Base-by-base conservation (phyloP, 371 early-diverging fungal genomes). In the Cladochytrium tenue region DNA sequence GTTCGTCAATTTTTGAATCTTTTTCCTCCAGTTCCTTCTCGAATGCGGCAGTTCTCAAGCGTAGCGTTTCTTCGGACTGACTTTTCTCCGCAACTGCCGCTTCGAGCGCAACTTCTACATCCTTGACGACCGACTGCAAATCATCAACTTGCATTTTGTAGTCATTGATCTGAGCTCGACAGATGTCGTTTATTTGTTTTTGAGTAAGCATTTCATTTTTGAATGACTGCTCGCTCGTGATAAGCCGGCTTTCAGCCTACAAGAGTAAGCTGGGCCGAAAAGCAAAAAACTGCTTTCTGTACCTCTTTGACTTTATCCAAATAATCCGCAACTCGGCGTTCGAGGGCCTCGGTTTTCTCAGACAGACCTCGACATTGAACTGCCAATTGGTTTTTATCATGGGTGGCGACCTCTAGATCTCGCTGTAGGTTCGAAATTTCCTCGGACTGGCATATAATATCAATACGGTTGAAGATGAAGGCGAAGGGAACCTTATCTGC, bases 151-250 rank as follows among this genome's bases (percentile, higher is more conserved):
- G 76, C 25, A n/a, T 23, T 51, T 74, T 64, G 32, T 76, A 75
- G 27, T 75, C 74, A 34, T 74, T 72, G 51, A 51, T 10, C 35
- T 81, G 72, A 28, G 70, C 36, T 51, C 80, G 62, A 56, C 66
- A 87, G 30, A 87, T 79, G 7, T 73, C 83, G 27, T 81, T 76
- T 30, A 89, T 71, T 53, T 83, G 80, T 58, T 79, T 79, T 70
- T 90, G 90, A 4, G 88, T 76, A 7, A n/a, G n/a, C 83, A 90
- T 89, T 56, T 90, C 92, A 56, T 74, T 79, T 52, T 80, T 77
- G 76, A 90, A 91, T 62, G 83, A 81, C 60, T 86, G 85, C 50
- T 85, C 82, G 58, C 74, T 69, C n/a, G 79, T 71, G 2, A 83
- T 63, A 23, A 69, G 70, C 60, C 79, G 77, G 51, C 83, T 78